Evolutionary conservation across 805 yeast genomes (phyloP).

Genomic region (Myxozyma neglecta): DNA sequence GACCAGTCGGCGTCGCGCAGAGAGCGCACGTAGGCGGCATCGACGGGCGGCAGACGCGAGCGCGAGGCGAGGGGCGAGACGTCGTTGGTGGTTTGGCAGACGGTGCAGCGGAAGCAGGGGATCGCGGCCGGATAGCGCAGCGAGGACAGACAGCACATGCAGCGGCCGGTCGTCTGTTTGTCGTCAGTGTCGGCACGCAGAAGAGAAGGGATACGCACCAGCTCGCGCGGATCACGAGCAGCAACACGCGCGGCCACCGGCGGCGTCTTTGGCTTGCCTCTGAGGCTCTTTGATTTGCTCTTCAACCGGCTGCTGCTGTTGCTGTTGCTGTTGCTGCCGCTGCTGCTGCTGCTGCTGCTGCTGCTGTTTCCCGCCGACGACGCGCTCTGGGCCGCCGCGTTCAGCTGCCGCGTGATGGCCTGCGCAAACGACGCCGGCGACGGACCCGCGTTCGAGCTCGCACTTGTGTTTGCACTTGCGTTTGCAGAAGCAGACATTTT

Average conservation of each 20-base stretch:
- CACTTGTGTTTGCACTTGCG: not conserved
- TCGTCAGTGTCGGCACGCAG: not conserved
- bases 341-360: no score
- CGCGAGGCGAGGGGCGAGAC: conserved; percentile 19
- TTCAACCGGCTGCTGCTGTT: no score
- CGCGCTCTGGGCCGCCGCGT: not conserved
- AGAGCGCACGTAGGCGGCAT: not conserved
- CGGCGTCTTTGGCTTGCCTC: no score
- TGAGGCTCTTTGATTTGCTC: no score
- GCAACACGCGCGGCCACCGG: no score
- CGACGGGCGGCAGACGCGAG: not conserved
- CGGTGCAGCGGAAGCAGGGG: conserved; percentile 54
- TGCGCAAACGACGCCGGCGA: conserved; percentile 15
- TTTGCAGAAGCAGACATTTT: not conserved
- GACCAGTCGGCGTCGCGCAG: conserved; percentile 39
- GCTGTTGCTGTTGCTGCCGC: no score
- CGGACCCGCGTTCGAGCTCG: not conserved
- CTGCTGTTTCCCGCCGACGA: not conserved
- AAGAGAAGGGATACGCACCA: not conserved
- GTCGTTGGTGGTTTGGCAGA: conserved; percentile 47
- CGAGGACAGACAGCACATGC: conserved; percentile 38
- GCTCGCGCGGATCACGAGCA: not conserved
- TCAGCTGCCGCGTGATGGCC: conserved; percentile 17
- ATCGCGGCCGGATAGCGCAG: conserved; percentile 34
- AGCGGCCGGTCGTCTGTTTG: conserved; percentile 30